Conservation (phyloP, 257 asterid species). For the Orobanche coerulescens region DNA sequence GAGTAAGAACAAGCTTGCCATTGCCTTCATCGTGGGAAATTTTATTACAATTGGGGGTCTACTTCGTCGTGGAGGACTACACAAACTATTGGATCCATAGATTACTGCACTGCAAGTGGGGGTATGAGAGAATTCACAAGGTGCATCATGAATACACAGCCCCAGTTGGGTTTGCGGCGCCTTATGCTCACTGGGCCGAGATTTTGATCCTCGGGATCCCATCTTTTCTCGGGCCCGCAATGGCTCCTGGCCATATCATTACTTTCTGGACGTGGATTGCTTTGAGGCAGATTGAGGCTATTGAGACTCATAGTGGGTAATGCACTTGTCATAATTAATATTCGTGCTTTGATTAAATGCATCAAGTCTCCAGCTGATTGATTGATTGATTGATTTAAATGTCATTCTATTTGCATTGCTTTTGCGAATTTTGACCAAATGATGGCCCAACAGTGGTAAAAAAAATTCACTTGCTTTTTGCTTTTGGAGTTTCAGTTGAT, state of each 20-base stretch:
- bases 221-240: slow-evolving; percentile 82
- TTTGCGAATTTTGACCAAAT: slow-evolving; percentile 62
- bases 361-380: slow-evolving; percentile 20
- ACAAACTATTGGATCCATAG: slow-evolving; percentile 95
- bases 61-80: slow-evolving; percentile 85
- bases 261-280: slow-evolving; percentile 98
- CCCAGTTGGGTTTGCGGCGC: slow-evolving; percentile 92
- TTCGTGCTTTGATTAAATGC: slow-evolving; percentile 37
- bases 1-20: slow-evolving; percentile 83
- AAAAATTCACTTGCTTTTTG: slow-evolving; percentile 31
- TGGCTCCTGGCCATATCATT: slow-evolving; percentile 88
- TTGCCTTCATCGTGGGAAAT: slow-evolving; percentile 84
- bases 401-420: slow-evolving; percentile 27
- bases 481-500: slow-evolving; percentile 40
- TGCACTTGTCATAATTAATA: slow-evolving; percentile 44
- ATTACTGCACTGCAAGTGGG: slow-evolving; percentile 86
- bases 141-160: slow-evolving; percentile 97
- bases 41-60: slow-evolving; percentile 54
- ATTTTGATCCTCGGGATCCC: slow-evolving; percentile 96
- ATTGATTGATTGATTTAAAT: slow-evolving; percentile 35
- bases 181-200: slow-evolving; percentile 97
- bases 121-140: slow-evolving; percentile 92
- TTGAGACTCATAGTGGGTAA: slow-evolving; percentile 99
- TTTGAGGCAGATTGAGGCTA: slow-evolving; percentile 93
- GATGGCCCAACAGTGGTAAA: slow-evolving; percentile 39